Conservation (phyloP, 139 green algal genomes). For the Mesostigma viride region DNA sequence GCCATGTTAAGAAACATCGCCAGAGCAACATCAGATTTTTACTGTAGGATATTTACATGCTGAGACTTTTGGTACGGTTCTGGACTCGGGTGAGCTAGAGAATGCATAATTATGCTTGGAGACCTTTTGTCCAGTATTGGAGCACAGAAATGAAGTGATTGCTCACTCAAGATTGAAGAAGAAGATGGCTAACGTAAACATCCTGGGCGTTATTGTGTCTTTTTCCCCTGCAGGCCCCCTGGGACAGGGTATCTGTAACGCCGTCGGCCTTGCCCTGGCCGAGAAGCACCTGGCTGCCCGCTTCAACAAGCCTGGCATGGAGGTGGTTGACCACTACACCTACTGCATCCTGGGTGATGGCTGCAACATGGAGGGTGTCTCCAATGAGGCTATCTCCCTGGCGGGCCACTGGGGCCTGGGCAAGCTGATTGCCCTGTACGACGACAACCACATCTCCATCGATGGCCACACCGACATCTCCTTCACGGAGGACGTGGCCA, state of each 20-base stretch:
- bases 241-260: constrained; percentile 91
- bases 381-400: constrained; percentile 88
- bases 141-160: too few relatives aligned
- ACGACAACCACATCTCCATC: constrained; percentile 99
- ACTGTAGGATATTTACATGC: too few relatives aligned
- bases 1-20: too few relatives aligned
- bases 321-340: constrained; percentile 97
- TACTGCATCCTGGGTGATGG: constrained; percentile 96
- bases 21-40: too few relatives aligned
- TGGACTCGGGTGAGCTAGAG: too few relatives aligned
- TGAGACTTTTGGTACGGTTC: too few relatives aligned
- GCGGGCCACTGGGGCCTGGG: constrained; percentile 95
- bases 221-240: constrained; percentile 72
- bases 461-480: constrained; percentile 93
- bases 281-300: constrained; percentile 89
- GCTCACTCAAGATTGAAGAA: too few relatives aligned
- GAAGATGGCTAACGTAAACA: too few relatives aligned
- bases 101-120: too few relatives aligned
- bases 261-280: constrained; percentile 80
- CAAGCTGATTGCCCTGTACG: constrained; percentile 98
- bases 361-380: constrained; percentile 99
- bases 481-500: constrained; percentile 92
- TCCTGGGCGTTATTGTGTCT: constrained; percentile 6
- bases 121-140: too few relatives aligned
- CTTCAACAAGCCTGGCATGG: constrained; percentile 94